Evolutionary conservation across 371 early-diverging fungal species (phyloP), one percentile per base, ranked within the genome.

Genomic region (Mortierella polycephala): DNA sequence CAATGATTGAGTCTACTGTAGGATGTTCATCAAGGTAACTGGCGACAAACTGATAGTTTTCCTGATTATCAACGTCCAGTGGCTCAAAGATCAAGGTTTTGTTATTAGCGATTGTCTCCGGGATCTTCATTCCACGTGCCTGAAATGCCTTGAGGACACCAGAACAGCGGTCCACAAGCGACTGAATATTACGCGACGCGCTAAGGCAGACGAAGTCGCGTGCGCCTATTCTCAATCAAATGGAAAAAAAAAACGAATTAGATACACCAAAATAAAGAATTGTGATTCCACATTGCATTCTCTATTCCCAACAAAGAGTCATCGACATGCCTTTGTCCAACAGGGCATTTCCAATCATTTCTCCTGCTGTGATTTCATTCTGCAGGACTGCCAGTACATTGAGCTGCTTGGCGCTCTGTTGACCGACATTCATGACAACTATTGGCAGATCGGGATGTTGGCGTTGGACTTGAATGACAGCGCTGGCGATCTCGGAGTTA

Each of bases 401-500:
- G 5, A 83, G 66, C 21, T 69, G 56, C 30, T 47, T 57, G 2
- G 87, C 87, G 44, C 75, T 82, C 20, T 82, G 70, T 10, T 74
- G 60, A 0, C 87, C 87, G 0, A 83, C 74, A 58, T 86, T 85
- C 44, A 83, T 79, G 4, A 85, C 85, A 13, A 86, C 81, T 12
- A 86, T 76, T 18, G 87, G 87, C 47, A 85, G 49, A 0, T 44
- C 60, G 7, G 47, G 57, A 42, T 77, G 62, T 7, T 72, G 59
- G 5, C 75, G 60, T 1, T 69, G 58, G 11, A 83, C 83, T 5
- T 83, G 79, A 37, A 81, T 65, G 8, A 85, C 57, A 8, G 85
- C 83, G n/a, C 66, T 56, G 39, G 74, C 81, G 13, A 85, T 67
- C 10, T 79, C 73, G 9, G 83, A 63, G 41, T 80, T 83, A 7